A percentile compares a stretch with the other conserved stretches of the same genome.
These are phyloP conservation scores for Candida anutae DNA, from an alignment of 1,139 yeast species.

Conservation along the genomic window DNA sequence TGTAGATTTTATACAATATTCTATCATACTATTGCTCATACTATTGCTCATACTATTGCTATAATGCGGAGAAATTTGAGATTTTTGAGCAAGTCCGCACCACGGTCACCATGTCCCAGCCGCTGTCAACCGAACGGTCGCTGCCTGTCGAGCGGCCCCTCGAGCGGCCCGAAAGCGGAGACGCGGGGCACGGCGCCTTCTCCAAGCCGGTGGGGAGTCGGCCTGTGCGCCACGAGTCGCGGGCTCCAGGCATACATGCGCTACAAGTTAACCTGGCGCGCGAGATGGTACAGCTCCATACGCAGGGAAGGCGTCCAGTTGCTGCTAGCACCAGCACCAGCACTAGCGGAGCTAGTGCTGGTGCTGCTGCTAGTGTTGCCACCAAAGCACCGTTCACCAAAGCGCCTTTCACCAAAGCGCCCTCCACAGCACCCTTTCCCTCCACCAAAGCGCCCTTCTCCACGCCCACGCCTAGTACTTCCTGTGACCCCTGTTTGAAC, in stretches of 20 bases:
- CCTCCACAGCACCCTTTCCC: background rate
- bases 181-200: no score
- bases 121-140: no score
- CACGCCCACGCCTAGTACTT: background rate
- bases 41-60: no score
- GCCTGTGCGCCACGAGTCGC: no score
- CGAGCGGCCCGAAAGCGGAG: background rate
- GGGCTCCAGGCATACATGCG: constrained; percentile 45
- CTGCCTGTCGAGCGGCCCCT: background rate
- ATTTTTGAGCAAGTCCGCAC: no score
- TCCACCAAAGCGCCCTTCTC: background rate
- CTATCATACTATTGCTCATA: no score
- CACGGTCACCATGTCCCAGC: no score
- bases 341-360: background rate
- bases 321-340: background rate
- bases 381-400: constrained; percentile 1
- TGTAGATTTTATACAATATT: no score
- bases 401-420: background rate
- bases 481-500: background rate
- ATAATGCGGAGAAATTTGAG: no score
- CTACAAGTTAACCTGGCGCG: constrained; percentile 57
- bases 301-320: constrained; percentile 28
- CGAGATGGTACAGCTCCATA: constrained; percentile 45
- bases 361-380: background rate
- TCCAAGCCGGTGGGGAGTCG: no score